Evolutionary conservation across 768 basidiomycete species (phyloP), one percentile per base, ranked within the genome.

Genomic region (Stropharia rugosoannulata): DNA sequence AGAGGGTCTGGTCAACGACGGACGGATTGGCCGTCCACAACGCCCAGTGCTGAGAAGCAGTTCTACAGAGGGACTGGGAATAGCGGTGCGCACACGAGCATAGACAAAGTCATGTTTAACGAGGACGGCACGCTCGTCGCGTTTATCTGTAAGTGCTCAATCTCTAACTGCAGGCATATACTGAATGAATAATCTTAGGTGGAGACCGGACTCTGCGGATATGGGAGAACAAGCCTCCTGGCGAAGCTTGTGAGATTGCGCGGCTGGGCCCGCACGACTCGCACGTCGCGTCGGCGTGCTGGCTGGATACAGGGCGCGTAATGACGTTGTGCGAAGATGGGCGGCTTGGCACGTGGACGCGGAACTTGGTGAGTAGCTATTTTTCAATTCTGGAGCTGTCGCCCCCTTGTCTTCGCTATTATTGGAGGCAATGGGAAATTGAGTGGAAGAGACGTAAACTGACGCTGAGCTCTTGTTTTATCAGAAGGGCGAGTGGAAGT

Each of bases 151-250:
- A 60, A 65, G 84, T 75, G 8, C 18, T 53, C 25, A 25, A 22
- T 49, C 8, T 49, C 37, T 15, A 19, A 11, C 43, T 46, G 39
- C 41, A 22, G 25, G 43, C 27, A 27, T 25, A 27, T 27, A 25
- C 45, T 46, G 45, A 46, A 27, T 18, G 22, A 7, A 15, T 46
- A 22, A 29, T 11, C 45, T 27, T 56, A 86, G 85, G 83, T 62
- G 68, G 73, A 39, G 86, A 89, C 68, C 75, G 72, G 32, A 81
- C 84, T 18, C 71, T 88, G 46, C 84, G 87, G 43, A 80, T 89
- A 64, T 87, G 84, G 84, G 77, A 76, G 59, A 85, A 76, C 57
- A 58, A 47, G 39, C 54, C 64, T 15, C 51, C 64, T 32, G 6
- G 29, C 32, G 72, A 62, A 29, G 70, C 68, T 12, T 66, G 66